Evolutionary conservation across 495 filamentous ascomycete species (phyloP), one percentile per base, ranked within the genome.

Genomic region (Hypomontagnella monticulosa): DNA sequence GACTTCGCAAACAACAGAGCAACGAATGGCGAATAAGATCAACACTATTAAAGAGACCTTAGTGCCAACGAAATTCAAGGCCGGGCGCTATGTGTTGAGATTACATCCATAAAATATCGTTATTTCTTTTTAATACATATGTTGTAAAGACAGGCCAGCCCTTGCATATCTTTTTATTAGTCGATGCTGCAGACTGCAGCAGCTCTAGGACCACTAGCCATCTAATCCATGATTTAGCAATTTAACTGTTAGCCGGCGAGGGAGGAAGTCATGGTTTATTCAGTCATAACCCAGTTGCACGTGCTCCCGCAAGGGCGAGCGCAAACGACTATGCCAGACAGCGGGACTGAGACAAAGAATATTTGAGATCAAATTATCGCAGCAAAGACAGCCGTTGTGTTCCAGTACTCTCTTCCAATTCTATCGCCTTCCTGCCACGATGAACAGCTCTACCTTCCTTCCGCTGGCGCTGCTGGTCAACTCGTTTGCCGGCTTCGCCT

Each of bases 151-250:
- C n/a, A n/a, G n/a, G n/a, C n/a, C n/a, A n/a, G n/a, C n/a, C n/a
- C n/a, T n/a, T n/a, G n/a, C n/a, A n/a, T n/a, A n/a, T n/a, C n/a
- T n/a, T n/a, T n/a, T n/a, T n/a, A n/a, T n/a, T n/a, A n/a, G n/a
- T n/a, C n/a, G n/a, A n/a, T 74, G 40, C 54, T 43, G 40, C 15
- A 16, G 15, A 19, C 40, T 43, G 40, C 16, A 43, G 11, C 18
- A 43, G 6, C 6, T 3, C 23, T 6, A 2, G 23, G 2, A 27
- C 23, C 6, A 6, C 23, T 27, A 27, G 23, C 6, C 23, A 27
- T 2, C 23, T 27, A 27, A 27, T 43, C 40, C 18, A 43, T 50
- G 47, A 36, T 36, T 50, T 50, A 27, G 27, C 47, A 50, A 50
- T 16, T 48, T 50, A 34, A 50, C 47, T 50, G 27, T 50, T 50